Base-by-base conservation (phyloP, 441 rosid species). In the Aleurites moluccanus region DNA sequence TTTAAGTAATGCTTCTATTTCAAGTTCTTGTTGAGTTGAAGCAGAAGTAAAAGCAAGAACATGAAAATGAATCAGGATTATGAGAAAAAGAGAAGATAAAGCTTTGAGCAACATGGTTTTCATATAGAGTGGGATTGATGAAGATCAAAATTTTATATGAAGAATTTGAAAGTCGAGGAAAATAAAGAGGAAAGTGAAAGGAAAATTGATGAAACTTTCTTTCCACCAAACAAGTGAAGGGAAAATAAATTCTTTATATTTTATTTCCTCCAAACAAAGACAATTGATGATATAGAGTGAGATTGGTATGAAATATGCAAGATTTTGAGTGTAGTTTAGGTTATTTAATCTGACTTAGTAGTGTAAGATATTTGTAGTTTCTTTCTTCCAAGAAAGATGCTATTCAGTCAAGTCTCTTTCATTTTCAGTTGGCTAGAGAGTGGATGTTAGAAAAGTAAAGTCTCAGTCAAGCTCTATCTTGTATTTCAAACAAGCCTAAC, bases 1-100 rank as follows among this genome's bases (percentile, higher is more conserved):
- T 68, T 38, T 76, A 27, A 86, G 67, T 56, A 85, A 83, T 18
- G 88, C 88, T 65, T 83, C 77, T 30, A 63, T 82, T 87, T 82
- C 88, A 53, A 15, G 56, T 52, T 68, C 62, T 69, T 75, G 78
- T 50, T 40, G 64, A 18, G 65, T 72, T 16, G 80, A 64, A 57
- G 85, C 72, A 18, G 78, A 75, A 70, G 18, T 73, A 45, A 53
- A 3, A 64, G 76, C 11, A 8, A 38, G 28, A 25, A 50, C 13
- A 35, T 11, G 25, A 42, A 3, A 66, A 42, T 49, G 64, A 28
- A 57, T 16, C 47, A 60, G 44, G 23, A n/a, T 10, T 6, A 62
- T 56, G 4, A 38, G 50, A 11, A 59, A 52, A 8, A 71, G 42
- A 56, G 25, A 42, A 23, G 42, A 28, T 40, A 61, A 45, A n/a